Evolutionary conservation across 2,329 filamentous ascomycete genomes (phyloP).

Genomic region (Aspergillus piperis): DNA sequence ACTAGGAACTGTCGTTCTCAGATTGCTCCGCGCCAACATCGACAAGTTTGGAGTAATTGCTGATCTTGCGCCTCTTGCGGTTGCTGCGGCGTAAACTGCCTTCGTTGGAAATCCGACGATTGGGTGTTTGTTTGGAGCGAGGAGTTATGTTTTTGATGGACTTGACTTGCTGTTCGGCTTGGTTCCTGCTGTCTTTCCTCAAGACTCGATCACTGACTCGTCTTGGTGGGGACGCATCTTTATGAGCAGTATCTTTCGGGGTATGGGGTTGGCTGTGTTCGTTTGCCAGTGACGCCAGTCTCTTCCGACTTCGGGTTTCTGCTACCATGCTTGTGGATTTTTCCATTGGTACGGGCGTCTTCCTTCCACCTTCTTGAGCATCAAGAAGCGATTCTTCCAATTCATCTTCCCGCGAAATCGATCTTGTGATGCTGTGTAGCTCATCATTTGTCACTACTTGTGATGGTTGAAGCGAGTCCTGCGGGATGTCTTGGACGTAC

Average conservation of each 20-base stretch:
- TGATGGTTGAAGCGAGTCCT: conserved; percentile 2
- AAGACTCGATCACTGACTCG: background rate
- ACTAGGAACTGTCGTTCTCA: conserved; percentile 19
- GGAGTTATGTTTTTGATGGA: background rate
- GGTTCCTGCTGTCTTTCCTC: background rate
- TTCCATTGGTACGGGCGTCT: conserved; percentile 4
- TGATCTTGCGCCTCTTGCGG: conserved; percentile 34
- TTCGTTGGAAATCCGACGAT: conserved; percentile 1
- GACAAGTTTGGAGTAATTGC: conserved; percentile 33
- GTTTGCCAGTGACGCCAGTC: background rate
- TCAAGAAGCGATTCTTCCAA: background rate
- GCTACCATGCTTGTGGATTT: background rate
- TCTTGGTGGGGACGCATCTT: background rate
- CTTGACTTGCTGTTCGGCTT: background rate
- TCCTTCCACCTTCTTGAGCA: conserved; percentile 1
- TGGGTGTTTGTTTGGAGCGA: background rate
- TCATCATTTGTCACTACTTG: conserved; percentile 8
- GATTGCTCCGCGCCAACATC: conserved; percentile 30
- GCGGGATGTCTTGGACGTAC: conserved; percentile 12
- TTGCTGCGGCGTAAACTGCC: conserved; percentile 19
- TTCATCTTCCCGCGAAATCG: conserved; percentile 1
- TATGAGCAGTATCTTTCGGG: background rate
- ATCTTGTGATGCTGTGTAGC: background rate
- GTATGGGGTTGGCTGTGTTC: background rate
- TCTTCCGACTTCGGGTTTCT: conserved; percentile 12